These are phyloP conservation scores for Plectosphaerella sp. DNA, from an alignment of 2,329 filamentous ascomycete species.

Conservation along the genomic window DNA sequence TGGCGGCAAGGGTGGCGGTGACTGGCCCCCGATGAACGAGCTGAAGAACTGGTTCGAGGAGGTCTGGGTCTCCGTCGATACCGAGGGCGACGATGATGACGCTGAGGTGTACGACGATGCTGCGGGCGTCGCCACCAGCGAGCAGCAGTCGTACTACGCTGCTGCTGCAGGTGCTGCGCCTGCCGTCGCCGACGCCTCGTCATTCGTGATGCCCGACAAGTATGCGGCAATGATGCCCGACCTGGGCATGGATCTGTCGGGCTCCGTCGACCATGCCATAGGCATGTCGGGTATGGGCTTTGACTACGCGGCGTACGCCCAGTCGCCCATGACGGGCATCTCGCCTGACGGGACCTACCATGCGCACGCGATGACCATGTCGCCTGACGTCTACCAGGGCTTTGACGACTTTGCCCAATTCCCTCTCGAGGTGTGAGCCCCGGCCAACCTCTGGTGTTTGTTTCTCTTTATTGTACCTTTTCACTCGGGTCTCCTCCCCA, in stretches of 20 bases:
- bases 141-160: neutral
- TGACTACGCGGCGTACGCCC: neutral
- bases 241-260: neutral
- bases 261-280: neutral
- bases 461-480: neutral
- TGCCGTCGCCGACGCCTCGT: neutral
- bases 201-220: neutral
- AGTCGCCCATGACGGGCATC: neutral
- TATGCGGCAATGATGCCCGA: neutral
- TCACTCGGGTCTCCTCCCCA: neutral
- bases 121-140: conserved; percentile 6
- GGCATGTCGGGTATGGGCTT: conserved; percentile 1
- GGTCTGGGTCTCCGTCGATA: conserved; percentile 37
- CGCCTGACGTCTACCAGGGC: neutral
- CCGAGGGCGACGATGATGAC: conserved; percentile 30
- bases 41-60: conserved; percentile 58
- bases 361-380: neutral
- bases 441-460: neutral
- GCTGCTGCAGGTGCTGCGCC: neutral
- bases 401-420: neutral
- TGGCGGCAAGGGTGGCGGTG: conserved; percentile 48
- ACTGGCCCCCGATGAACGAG: conserved; percentile 52
- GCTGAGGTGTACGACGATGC: conserved; percentile 19
- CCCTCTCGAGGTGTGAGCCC: neutral
- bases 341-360: neutral